These are phyloP conservation scores for Debaryomycetaceae sp. DNA, from an alignment of 1,139 yeast species.

Conservation along the genomic window DNA sequence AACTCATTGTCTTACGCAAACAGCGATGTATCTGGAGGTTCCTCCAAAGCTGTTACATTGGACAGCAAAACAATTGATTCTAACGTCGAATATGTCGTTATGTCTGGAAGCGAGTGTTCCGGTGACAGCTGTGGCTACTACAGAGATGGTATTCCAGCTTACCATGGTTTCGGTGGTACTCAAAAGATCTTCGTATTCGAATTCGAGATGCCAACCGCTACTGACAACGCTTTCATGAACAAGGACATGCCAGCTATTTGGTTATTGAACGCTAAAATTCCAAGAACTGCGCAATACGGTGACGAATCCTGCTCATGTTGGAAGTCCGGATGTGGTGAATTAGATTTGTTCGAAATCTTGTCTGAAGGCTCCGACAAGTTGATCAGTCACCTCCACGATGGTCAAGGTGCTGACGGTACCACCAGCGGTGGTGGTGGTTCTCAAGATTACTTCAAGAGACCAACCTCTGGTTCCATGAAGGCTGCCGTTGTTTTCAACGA, in stretches of 20 bases:
- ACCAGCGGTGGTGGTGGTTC: constrained; percentile 68
- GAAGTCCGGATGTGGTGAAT: constrained; percentile 79
- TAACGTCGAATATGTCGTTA: constrained; percentile 56
- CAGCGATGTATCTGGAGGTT: constrained; percentile 69
- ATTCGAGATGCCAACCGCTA: constrained; percentile 59
- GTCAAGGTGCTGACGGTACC: constrained; percentile 65
- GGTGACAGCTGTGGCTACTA: constrained; percentile 62
- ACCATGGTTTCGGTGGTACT: constrained; percentile 65
- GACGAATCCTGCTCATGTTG: constrained; percentile 68
- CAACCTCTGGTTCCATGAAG: constrained; percentile 70
- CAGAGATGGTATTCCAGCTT: constrained; percentile 69
- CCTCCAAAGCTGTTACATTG: constrained; percentile 56
- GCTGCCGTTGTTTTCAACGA: constrained; percentile 82
- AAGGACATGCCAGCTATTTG: constrained; percentile 77
- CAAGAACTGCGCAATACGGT: constrained; percentile 75
- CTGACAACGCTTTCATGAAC: constrained; percentile 27
- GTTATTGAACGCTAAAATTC: constrained; percentile 72
- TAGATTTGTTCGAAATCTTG: constrained; percentile 76
- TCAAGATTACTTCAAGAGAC: constrained; percentile 82
- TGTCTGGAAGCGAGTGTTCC: constrained; percentile 56
- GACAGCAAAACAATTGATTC: constrained; percentile 51
- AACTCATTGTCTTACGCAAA: constrained; percentile 84
- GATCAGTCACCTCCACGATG: constrained; percentile 81
- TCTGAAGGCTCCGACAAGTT: constrained; percentile 67
- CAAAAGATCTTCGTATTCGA: constrained; percentile 70